These are phyloP conservation scores for Wickerhamomyces canadensis DNA, from an alignment of 805 yeast species.

Conservation along the genomic window DNA sequence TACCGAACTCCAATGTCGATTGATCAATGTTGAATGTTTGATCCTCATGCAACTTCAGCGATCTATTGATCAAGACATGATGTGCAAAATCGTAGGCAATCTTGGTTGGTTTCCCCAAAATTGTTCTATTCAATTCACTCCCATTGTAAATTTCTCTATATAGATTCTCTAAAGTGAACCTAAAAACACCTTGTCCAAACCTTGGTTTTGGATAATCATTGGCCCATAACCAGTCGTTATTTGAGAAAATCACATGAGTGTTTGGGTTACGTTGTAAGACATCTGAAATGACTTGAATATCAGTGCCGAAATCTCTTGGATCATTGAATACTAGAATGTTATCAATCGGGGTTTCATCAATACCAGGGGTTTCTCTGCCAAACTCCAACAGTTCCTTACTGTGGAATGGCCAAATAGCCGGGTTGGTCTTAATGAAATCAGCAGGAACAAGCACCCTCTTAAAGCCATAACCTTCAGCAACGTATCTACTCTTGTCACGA, in stretches of 20 bases:
- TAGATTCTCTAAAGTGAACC: slow-evolving; percentile 55
- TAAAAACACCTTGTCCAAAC: slow-evolving; percentile 88
- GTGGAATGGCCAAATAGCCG: slow-evolving; percentile 79
- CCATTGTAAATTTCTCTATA: slow-evolving; percentile 47
- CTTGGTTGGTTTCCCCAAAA: slow-evolving; percentile 78
- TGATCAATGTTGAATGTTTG: neutral
- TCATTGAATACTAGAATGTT: slow-evolving; percentile 83
- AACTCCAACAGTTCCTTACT: slow-evolving; percentile 37
- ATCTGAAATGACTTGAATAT: slow-evolving; percentile 72
- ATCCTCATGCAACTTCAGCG: slow-evolving; percentile 24
- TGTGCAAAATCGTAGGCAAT: slow-evolving; percentile 83
- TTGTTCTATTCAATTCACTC: slow-evolving; percentile 41
- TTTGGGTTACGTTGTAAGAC: slow-evolving; percentile 58
- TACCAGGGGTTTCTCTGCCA: slow-evolving; percentile 22
- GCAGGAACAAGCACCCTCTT: slow-evolving; percentile 65
- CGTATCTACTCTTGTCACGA: slow-evolving; percentile 59
- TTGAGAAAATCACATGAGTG: slow-evolving; percentile 73
- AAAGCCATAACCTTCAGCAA: slow-evolving; percentile 76
- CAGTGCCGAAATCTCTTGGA: slow-evolving; percentile 85
- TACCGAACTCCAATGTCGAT: slow-evolving; percentile 14
- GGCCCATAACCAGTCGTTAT: slow-evolving; percentile 84
- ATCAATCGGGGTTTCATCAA: slow-evolving; percentile 35
- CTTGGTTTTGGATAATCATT: slow-evolving; percentile 73
- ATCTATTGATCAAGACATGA: slow-evolving; percentile 44
- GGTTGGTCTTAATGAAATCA: slow-evolving; percentile 58